Conservation (phyloP, 2,329 filamentous ascomycete genomes). For the Biscogniauxia mediterranea region DNA sequence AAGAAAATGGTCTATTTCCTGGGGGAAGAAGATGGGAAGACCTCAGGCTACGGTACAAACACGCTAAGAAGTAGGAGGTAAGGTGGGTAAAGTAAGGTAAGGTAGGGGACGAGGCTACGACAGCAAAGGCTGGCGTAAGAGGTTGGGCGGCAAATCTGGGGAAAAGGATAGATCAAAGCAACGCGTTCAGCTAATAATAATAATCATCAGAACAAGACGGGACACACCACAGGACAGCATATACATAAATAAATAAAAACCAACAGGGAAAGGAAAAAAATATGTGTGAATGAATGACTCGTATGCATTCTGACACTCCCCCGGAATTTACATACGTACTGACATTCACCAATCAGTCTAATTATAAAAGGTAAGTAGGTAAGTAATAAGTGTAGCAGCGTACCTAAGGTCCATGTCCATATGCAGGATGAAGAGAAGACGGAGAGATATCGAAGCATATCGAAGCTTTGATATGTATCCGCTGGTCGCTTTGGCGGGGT, state of each 20-base stretch:
- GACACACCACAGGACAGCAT: too few relatives aligned
- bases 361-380: too few relatives aligned
- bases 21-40: neutral
- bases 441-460: neutral
- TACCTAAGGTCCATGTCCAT: too few relatives aligned
- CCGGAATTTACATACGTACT: neutral
- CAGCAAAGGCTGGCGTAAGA: neutral
- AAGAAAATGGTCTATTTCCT: neutral
- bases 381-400: too few relatives aligned
- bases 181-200: neutral
- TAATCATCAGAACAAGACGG: neutral
- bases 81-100: too few relatives aligned
- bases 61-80: too few relatives aligned
- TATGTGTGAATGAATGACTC: too few relatives aligned
- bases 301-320: neutral
- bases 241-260: too few relatives aligned
- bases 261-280: too few relatives aligned
- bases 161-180: neutral
- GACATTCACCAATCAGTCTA: too few relatives aligned
- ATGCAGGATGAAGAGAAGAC: neutral
- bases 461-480: neutral
- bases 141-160: neutral
- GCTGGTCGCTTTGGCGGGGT: neutral
- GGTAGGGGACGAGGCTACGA: too few relatives aligned
- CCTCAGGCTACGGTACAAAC: neutral